Percentiles rank a stretch among this genome's conserved stretches.
Evolutionary conservation across 441 rosid genomes (phyloP).

Genomic region (Biscutella auriculata): DNA sequence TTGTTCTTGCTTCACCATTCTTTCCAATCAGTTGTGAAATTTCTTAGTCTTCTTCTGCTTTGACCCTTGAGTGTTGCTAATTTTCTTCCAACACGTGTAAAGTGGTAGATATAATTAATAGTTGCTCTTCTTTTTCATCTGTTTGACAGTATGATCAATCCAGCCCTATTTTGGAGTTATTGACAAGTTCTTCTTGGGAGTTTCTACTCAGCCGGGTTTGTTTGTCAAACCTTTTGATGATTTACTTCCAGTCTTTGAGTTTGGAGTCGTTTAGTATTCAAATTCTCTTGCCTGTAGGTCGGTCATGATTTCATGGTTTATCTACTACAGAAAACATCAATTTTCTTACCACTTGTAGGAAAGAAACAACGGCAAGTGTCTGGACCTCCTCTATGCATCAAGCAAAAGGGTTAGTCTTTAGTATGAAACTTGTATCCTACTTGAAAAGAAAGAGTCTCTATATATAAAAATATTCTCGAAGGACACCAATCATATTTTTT

Average conservation of each 20-base stretch:
- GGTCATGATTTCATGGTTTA: conserved; percentile 61
- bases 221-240: background rate
- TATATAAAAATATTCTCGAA: background rate
- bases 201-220: conserved; percentile 64
- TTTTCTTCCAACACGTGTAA: background rate
- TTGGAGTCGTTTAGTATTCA: background rate
- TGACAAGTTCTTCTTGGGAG: conserved; percentile 55
- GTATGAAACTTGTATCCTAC: background rate
- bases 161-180: conserved; percentile 41
- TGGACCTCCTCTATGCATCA: conserved; percentile 43
- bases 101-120: background rate
- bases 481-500: background rate
- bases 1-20: background rate
- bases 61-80: background rate
- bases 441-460: background rate
- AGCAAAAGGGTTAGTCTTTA: conserved; percentile 10
- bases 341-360: conserved; percentile 44
- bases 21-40: no score
- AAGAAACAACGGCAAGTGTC: conserved; percentile 60
- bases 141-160: conserved; percentile 33
- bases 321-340: conserved; percentile 48
- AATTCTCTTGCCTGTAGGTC: conserved; percentile 33
- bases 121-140: background rate
- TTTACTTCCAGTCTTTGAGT: background rate
- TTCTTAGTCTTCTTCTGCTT: no score